Evolutionary conservation across 176 grass and related monocot species (phyloP), one percentile per base, ranked within the genome.

Genomic region (Avena eriantha): DNA sequence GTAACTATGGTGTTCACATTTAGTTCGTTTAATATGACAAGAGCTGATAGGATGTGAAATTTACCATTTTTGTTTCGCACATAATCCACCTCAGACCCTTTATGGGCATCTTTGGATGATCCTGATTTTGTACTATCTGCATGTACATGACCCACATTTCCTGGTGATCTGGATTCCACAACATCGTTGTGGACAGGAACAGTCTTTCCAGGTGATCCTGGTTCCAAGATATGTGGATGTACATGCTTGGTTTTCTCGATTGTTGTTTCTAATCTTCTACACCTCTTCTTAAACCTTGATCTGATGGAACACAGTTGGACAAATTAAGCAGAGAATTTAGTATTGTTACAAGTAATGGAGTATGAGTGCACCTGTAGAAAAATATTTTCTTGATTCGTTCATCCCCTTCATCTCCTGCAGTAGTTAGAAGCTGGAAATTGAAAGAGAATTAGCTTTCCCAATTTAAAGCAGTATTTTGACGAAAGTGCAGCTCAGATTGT

Each of bases 341-440:
- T 19, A 90, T 71, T n/a, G 21, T 82, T 56, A 41, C 58, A 84
- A 73, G 58, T 79, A 78, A 70, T 39, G 10, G 17, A 51, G 46
- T 79, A 89, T 49, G 71, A 77, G 24, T 41, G 36, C 90, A 98
- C 96, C 87, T 72, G 68, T 94, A 95, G 79, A 68, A 92, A 92
- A 98, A 95, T 41, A 76, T 89, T 80, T 77, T 90, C 56, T 87
- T 54, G 48, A 83, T 89, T 43, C 90, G 93, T 93, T 95, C 96
- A 82, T 87, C 45, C n/a, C 86, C 84, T 94, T 92, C 96, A 84
- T 91, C 46, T 85, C 84, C 86, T 90, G 84, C 83, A 31, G 86
- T 65, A 39, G 85, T 65, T 83, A 81, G 34, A 87, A 86, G 72
- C 96, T 98, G 88, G 55, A 89, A 90, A 86, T 69, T 76, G 82